phyloP scores from a whole-genome alignment of 164 flowering plant genomes.

The Liriodendron chinense region DNA sequence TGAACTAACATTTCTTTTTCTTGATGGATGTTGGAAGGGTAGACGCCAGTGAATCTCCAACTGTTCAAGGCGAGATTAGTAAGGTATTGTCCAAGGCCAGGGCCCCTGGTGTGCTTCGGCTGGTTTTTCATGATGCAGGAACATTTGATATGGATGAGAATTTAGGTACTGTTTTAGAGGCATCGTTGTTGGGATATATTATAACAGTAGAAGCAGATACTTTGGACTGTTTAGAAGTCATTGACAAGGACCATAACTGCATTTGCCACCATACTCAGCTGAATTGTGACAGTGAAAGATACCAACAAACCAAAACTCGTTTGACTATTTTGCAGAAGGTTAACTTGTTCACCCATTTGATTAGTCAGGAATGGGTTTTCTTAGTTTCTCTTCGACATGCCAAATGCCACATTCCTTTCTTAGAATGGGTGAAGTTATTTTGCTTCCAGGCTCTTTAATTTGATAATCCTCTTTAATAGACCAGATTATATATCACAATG shows the following conservation, averaged over 20 bases:
- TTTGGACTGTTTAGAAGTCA: background rate
- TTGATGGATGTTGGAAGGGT: slow-evolving; percentile 27
- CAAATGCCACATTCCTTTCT: background rate
- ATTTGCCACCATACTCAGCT: background rate
- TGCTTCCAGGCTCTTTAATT: background rate
- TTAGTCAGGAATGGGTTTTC: too few relatives aligned
- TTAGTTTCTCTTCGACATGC: background rate
- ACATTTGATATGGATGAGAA: slow-evolving; percentile 64
- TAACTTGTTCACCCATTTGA: background rate
- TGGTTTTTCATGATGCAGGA: slow-evolving; percentile 96
- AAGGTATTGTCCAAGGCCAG: slow-evolving; percentile 67
- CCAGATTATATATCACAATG: background rate
- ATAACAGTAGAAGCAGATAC: background rate
- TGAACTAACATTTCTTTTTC: background rate
- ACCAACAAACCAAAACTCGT: background rate
- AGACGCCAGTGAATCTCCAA: slow-evolving; percentile 23
- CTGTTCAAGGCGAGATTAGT: slow-evolving; percentile 50
- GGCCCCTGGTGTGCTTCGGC: slow-evolving; percentile 90
- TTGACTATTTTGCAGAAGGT: background rate
- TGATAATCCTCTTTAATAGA: background rate
- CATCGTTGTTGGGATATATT: background rate
- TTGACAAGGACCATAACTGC: background rate
- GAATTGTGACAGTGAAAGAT: background rate
- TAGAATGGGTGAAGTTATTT: background rate
- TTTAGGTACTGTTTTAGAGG: slow-evolving; percentile 50